These are phyloP conservation scores for Choiromyces venosus DNA, from an alignment of 495 filamentous ascomycete species.

Conservation along the genomic window DNA sequence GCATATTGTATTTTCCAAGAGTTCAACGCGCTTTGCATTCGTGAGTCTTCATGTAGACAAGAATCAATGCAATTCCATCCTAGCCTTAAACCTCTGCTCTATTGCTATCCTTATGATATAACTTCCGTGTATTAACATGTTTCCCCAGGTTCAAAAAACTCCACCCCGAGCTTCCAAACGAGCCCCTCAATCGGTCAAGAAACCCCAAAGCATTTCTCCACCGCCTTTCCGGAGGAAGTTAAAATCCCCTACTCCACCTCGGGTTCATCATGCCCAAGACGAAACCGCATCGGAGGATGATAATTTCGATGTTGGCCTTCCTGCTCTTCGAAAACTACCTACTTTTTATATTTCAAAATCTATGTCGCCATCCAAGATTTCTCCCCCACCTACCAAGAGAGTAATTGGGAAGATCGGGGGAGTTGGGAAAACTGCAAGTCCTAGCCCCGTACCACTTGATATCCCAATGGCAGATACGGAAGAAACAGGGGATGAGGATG, in stretches of 20 bases:
- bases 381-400: not conserved
- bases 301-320: constrained; percentile 36
- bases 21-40: not conserved
- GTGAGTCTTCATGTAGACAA: not conserved
- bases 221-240: constrained; percentile 9
- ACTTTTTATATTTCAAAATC: constrained; percentile 14
- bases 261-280: constrained; percentile 7
- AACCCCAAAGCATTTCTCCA: constrained; percentile 5
- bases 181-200: constrained; percentile 3
- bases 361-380: not conserved
- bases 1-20: not conserved
- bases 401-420: constrained; percentile 5
- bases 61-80: not conserved
- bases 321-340: constrained; percentile 13
- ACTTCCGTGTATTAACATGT: not conserved
- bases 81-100: not conserved
- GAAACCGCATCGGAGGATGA: constrained; percentile 38
- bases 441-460: not conserved
- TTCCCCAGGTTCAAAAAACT: constrained; percentile 50
- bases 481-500: constrained; percentile 29
- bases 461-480: constrained; percentile 9
- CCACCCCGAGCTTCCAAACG: constrained; percentile 40
- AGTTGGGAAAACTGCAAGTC: not conserved
- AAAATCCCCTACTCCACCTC: constrained; percentile 4
- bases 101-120: not conserved